Evolutionary conservation across 768 basidiomycete genomes (phyloP).

Genomic region (Tylopilus felleus): DNA sequence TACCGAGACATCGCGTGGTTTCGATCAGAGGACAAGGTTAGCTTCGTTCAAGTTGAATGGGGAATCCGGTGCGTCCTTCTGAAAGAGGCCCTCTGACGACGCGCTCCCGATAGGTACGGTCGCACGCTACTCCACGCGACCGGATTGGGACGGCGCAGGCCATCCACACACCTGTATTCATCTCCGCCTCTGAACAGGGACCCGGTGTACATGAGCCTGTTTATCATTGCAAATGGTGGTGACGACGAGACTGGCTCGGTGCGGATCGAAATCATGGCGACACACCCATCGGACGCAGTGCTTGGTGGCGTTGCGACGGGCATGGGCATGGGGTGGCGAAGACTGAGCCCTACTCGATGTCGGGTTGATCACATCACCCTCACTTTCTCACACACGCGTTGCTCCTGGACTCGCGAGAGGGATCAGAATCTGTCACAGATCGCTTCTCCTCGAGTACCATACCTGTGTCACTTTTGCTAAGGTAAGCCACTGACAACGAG

Average conservation of each 20-base stretch:
- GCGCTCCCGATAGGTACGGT: conserved; percentile 20
- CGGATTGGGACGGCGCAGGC: conserved; percentile 20
- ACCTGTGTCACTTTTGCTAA: conserved; percentile 21
- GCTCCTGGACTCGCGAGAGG: background rate
- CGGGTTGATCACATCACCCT: conserved; percentile 16
- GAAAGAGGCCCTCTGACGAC: conserved; percentile 9
- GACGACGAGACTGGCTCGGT: conserved; percentile 7
- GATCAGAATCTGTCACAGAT: conserved; percentile 18
- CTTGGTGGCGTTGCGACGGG: conserved; percentile 21
- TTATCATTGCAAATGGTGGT: conserved; percentile 23
- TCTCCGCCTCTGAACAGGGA: conserved; percentile 23
- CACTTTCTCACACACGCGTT: conserved; percentile 23
- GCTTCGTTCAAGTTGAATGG: conserved; percentile 22
- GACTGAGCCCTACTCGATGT: conserved; percentile 11
- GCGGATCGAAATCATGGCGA: conserved; percentile 20
- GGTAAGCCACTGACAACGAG: conserved; percentile 13
- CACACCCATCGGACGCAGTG: conserved; percentile 12
- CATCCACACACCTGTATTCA: conserved; percentile 18
- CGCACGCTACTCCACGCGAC: conserved; percentile 12
- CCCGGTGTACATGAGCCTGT: conserved; percentile 8
- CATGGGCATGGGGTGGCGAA: conserved; percentile 17
- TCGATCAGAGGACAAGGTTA: conserved; percentile 34
- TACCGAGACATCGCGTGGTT: conserved; percentile 7
- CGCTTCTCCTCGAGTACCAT: conserved; percentile 21
- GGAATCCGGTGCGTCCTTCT: conserved; percentile 12